Evolutionary conservation across 2,329 filamentous ascomycete species (phyloP), one percentile per base, ranked within the genome.

Genomic region (Bipolaris oryzae): DNA sequence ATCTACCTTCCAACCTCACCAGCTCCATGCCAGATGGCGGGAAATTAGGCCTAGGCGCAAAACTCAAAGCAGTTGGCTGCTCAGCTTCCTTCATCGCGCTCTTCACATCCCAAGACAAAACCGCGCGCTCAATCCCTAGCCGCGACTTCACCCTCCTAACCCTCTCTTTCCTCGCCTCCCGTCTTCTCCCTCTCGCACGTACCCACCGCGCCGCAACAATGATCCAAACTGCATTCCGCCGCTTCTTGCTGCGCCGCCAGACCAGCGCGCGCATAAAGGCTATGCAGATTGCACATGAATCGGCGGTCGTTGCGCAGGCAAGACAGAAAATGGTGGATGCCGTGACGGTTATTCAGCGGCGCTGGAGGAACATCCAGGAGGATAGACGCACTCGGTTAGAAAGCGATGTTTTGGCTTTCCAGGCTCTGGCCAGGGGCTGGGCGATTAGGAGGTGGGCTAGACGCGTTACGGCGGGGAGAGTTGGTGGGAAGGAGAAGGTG

Each of bases 131-230:
- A 23, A 79, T 87, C 21, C 83, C 85, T 11, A 80, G 82, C 53
- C 76, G 76, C 23, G 80, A 83, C 62, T 86, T 85, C 59, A 85
- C 83, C 0, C 69, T 86, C 23, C 80, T 83, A 2, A 80, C 82
- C 2, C 80, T 88, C 7, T 79, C 84, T 3, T 87, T 87, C 68
- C 79, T 88, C 5, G 85, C 84, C 39, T 85, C 83, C 3, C 80
- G 85, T 38, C 74, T 88, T 1, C 75, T 88, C 3, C 79, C 81
- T 0, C 77, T 84, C 5, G 79, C 80, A 1, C 77, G 77, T 53
- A 74, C 74, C 11, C 75, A 79, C 55, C 79, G 81, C 41, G 85
- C 85, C 2, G 84, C 84, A 0, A 68, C 75, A 2, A 76, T 76
- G 0, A 79, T 88, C 15, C 85, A 88, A 66, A 74, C 75, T 15